phyloP scores from a whole-genome alignment of 2,329 filamentous ascomycete genomes.

The Aspergillus glaucus region DNA sequence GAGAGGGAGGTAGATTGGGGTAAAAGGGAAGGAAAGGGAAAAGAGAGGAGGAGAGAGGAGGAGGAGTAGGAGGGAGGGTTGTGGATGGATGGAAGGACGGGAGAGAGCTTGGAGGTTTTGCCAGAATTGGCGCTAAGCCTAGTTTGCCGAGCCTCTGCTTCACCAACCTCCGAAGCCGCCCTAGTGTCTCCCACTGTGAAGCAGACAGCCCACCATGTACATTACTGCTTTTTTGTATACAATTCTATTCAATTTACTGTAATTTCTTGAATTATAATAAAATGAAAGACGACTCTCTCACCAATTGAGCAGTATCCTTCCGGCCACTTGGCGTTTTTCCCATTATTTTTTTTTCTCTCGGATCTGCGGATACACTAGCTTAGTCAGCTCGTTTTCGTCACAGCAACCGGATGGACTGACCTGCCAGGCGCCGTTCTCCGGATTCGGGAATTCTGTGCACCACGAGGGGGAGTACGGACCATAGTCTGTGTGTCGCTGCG shows the following conservation, averaged over 20 bases:
- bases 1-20: slow-evolving; percentile 38
- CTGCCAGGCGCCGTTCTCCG: slow-evolving; percentile 1
- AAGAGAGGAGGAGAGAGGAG: slow-evolving; percentile 12
- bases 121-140: slow-evolving; percentile 35
- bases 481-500: too few species aligned
- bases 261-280: not conserved
- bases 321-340: slow-evolving; percentile 23
- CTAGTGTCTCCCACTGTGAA: slow-evolving; percentile 13
- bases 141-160: slow-evolving; percentile 29
- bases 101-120: slow-evolving; percentile 35
- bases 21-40: slow-evolving; percentile 17
- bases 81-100: slow-evolving; percentile 38
- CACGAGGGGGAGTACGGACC: too few species aligned
- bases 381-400: slow-evolving; percentile 30
- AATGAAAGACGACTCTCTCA: not conserved
- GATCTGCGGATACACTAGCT: slow-evolving; percentile 32
- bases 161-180: slow-evolving; percentile 33
- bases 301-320: not conserved
- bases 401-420: slow-evolving; percentile 20
- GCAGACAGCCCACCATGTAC: too few species aligned
- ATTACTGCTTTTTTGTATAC: too few species aligned
- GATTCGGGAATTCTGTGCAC: too few species aligned
- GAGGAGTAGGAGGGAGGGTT: slow-evolving; percentile 33
- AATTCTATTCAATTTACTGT: too few species aligned
- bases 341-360: slow-evolving; percentile 32